Evolutionary conservation across 108 stramenopile species (phyloP), one percentile per base, ranked within the genome.

Genomic region (Hondaea fermentalgiana): DNA sequence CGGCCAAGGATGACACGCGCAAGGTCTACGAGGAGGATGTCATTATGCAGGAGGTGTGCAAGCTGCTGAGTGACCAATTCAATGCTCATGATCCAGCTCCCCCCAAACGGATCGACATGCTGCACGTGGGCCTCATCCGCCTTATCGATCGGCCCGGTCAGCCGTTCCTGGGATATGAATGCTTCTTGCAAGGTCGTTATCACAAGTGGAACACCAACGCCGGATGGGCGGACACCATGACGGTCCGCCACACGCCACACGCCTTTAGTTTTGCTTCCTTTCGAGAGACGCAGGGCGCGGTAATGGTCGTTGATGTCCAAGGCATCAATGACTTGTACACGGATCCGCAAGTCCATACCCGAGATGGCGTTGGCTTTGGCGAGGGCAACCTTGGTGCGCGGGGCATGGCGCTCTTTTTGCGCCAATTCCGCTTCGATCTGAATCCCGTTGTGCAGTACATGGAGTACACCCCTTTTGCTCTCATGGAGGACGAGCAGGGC

Each of bases 321-420:
- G 96, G 94, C 5, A 95, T 97, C 5, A 95, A 94, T 2, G 96
- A 97, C 94, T 88, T 97, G 3, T 97, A 93, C 90, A 97, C 96
- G n/a, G 96, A 97, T 90, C 96, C 96, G 25, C 96, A 97, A 90
- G 60, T 90, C 42, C 88, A 90, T 6, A 69, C 60, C 21, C 44
- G 35, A 3, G 90, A 90, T 51, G 35, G 44, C 57, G 5, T 10
- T 12, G 88, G 12, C 51, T 88, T 43, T 59, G 88, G 88, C 28
- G 60, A 69, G 72, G 69, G 72, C 45, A 72, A 88, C 88, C 88
- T 88, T 4, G 88, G 88, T 16, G 88, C 72, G 21, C 88, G 88
- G 3, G 88, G 88, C 21, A 88, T 88, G 60, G 60, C 88, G 23
- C 45, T 69, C 10, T 88, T 88, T 83, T 53, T 83, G 76, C 76